Base-by-base conservation (phyloP, 2,329 filamentous ascomycete species). In the Trichoderma sp. region DNA sequence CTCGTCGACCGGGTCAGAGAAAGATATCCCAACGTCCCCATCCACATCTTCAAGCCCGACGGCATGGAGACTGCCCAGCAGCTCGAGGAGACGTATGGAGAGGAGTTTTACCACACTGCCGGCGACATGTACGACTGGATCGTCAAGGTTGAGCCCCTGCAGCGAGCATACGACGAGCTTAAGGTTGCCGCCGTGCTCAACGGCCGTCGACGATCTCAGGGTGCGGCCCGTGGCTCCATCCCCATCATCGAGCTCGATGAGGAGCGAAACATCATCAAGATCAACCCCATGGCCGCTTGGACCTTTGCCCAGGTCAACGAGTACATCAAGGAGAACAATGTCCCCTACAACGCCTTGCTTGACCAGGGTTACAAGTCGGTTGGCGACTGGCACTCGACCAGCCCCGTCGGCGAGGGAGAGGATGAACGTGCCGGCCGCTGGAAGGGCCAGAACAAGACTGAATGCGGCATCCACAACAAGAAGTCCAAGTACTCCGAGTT, bases 381-480 rank as follows among this genome's bases (percentile, higher is more conserved):
- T 74, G 96, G 96, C 74, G 96, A 99, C 86, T 98, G 95, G 93
- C 96, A 99, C 87, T 97, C 94, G 65, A 99, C 96, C 4, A 92
- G 90, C 76, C 95, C 96, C 14, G 94, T 98, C 73, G 90, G 87
- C 74, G 94, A 95, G 72, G 93, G 93, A 75, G 96, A 99, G 84
- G 96, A 98, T 78, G 96, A 99, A 89, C 92, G 96, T 66, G 92
- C 96, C 9, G 96, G 96, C 72, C 91, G 96, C 76, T 99, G 96
- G 96, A 98, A 97, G 88, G 96, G 96, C 74, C 92, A 94, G 82
- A 85, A 88, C 78, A 99, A 99, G 91, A 97, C 94, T 18, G 96
- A 99, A 86, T 99, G 96, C 82, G 96, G 96, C 62, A 98, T 99
- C 80, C 96, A 99, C 89, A 98, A 98, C 87, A 97, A 96, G 83